Conservation (phyloP, 805 yeast species). For the Clavispora vitiphila region DNA sequence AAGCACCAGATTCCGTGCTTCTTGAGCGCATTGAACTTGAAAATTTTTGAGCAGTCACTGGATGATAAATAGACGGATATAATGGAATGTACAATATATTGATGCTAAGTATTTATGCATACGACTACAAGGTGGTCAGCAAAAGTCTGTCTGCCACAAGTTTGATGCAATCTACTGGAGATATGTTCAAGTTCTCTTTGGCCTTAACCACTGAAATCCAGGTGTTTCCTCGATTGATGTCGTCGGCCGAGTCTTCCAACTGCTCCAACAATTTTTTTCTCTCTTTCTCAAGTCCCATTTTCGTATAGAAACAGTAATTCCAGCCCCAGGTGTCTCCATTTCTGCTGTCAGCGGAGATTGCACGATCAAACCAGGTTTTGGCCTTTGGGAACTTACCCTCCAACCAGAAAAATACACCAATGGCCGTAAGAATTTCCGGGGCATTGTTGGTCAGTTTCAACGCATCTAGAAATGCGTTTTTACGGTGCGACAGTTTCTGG, state of each 20-base stretch:
- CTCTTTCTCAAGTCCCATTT: slow-evolving; percentile 8
- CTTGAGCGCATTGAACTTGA: slow-evolving; percentile 67
- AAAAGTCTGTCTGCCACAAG: slow-evolving; percentile 18
- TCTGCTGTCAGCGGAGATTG: slow-evolving; percentile 48
- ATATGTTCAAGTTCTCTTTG: slow-evolving; percentile 40
- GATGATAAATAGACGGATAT: not conserved
- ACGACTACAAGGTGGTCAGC: not conserved
- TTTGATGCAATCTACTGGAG: slow-evolving; percentile 37
- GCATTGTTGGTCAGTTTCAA: slow-evolving; percentile 60
- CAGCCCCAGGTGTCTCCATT: slow-evolving; percentile 80
- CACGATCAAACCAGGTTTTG: slow-evolving; percentile 67
- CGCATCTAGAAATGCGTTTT: slow-evolving; percentile 64
- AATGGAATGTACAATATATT: not conserved
- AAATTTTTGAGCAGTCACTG: slow-evolving; percentile 47
- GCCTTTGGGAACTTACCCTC: slow-evolving; percentile 64
- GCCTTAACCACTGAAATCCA: slow-evolving; percentile 55
- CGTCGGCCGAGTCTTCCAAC: slow-evolving; percentile 4
- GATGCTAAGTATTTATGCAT: not conserved
- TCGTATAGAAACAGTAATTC: slow-evolving; percentile 30
- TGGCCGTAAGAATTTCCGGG: slow-evolving; percentile 51
- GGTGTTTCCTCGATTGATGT: slow-evolving; percentile 53
- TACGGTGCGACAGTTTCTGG: slow-evolving; percentile 45
- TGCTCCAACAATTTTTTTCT: not conserved
- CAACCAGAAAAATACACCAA: slow-evolving; percentile 64
- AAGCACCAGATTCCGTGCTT: slow-evolving; percentile 72